Percentiles rank a stretch among this genome's conserved stretches.
These are phyloP conservation scores for Exophiala spinifera DNA, from an alignment of 2,329 filamentous ascomycete species.

Conservation along the genomic window DNA sequence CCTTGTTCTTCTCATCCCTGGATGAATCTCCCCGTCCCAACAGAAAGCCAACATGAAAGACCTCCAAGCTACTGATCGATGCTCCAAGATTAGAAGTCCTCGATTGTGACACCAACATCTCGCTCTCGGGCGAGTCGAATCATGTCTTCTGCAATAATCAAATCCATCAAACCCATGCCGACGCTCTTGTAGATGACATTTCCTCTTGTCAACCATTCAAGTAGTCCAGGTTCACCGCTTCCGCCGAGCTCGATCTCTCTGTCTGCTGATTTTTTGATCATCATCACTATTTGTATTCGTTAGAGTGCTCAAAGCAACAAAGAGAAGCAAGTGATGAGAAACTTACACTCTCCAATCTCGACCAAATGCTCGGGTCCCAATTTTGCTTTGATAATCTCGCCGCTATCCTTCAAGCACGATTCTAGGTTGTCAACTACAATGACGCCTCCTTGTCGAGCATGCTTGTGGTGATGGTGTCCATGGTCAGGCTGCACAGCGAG, in stretches of 20 bases:
- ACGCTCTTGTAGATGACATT: slow-evolving; percentile 70
- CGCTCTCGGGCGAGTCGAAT: slow-evolving; percentile 55
- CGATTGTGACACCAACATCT: slow-evolving; percentile 51
- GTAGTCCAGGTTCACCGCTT: slow-evolving; percentile 44
- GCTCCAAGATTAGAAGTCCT: slow-evolving; percentile 38
- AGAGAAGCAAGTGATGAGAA: neutral
- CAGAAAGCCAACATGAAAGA: neutral
- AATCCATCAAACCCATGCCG: slow-evolving; percentile 66
- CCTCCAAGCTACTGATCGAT: neutral
- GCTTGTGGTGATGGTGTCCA: slow-evolving; percentile 44
- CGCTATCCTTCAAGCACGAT: slow-evolving; percentile 76
- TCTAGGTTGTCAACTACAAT: slow-evolving; percentile 68
- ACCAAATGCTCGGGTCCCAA: slow-evolving; percentile 73
- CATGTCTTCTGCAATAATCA: slow-evolving; percentile 60
- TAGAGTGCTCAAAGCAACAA: neutral
- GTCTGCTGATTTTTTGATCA: slow-evolving; percentile 55
- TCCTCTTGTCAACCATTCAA: slow-evolving; percentile 60
- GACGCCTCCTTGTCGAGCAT: slow-evolving; percentile 57
- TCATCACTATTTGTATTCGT: slow-evolving; percentile 39
- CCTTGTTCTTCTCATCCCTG: neutral
- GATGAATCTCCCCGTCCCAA: neutral
- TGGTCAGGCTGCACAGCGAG: slow-evolving; percentile 54
- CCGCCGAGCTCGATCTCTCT: slow-evolving; percentile 35
- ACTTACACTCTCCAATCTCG: slow-evolving; percentile 68
- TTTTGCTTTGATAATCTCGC: slow-evolving; percentile 78